A percentile compares a stretch with the other conserved stretches of the same genome.
These are phyloP conservation scores for Kwoniella botswanensis DNA, from an alignment of 768 basidiomycete species.

Conservation along the genomic window DNA sequence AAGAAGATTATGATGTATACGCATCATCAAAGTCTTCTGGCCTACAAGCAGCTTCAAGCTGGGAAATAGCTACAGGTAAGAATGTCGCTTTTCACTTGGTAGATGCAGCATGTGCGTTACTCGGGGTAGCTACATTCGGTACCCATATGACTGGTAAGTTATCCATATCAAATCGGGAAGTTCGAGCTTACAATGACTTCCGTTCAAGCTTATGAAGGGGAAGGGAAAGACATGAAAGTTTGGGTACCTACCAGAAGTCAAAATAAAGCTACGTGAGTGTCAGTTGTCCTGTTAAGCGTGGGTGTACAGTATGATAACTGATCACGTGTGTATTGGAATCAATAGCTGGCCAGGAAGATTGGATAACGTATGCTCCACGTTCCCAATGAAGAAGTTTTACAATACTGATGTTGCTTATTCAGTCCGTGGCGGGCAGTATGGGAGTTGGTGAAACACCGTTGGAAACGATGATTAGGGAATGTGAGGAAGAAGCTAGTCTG, in stretches of 20 bases:
- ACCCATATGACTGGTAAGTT: constrained; percentile 75
- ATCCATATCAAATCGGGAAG: neutral
- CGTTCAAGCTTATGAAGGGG: constrained; percentile 51
- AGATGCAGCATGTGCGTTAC: constrained; percentile 82
- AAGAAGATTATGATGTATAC: too few relatives aligned
- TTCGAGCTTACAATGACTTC: neutral
- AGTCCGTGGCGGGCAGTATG: constrained; percentile 77
- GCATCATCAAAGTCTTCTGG: neutral
- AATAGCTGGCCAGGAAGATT: constrained; percentile 77
- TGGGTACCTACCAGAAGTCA: constrained; percentile 87
- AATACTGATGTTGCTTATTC: neutral
- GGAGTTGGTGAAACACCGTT: constrained; percentile 74
- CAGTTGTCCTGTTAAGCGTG: neutral
- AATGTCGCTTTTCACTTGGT: constrained; percentile 81
- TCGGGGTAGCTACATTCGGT: constrained; percentile 88
- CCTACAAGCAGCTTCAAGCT: neutral
- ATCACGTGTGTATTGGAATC: too few relatives aligned
- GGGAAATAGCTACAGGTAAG: constrained; percentile 3
- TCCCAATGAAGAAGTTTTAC: neutral
- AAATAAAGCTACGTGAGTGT: constrained; percentile 83
- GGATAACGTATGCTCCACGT: constrained; percentile 67
- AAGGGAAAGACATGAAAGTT: constrained; percentile 62
- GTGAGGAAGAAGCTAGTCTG: constrained; percentile 89
- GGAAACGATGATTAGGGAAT: constrained; percentile 84
- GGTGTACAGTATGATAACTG: neutral